A percentile compares a stretch with the other conserved stretches of the same genome.
These are phyloP conservation scores for Fusarium continuum DNA, from an alignment of 2,329 filamentous ascomycete species.

Conservation along the genomic window DNA sequence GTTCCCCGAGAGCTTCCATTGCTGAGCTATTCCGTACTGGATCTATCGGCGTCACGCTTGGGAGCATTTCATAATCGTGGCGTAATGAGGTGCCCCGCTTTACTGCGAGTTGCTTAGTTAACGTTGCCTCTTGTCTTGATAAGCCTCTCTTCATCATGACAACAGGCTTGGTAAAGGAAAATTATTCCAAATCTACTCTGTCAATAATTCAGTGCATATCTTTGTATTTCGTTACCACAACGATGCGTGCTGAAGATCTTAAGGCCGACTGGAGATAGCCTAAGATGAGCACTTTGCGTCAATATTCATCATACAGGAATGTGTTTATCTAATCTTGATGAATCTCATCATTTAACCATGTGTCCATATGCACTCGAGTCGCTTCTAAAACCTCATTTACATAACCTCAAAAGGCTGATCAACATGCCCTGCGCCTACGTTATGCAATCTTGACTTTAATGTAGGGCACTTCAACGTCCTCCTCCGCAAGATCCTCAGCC, in stretches of 20 bases:
- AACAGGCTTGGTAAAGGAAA: slow-evolving; percentile 13
- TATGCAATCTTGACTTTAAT: slow-evolving; percentile 81
- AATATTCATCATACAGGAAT: background rate
- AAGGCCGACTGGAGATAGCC: background rate
- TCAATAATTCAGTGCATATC: background rate
- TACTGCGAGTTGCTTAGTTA: slow-evolving; percentile 35
- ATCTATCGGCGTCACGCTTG: slow-evolving; percentile 9
- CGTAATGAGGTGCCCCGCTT: slow-evolving; percentile 42
- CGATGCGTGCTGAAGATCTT: background rate
- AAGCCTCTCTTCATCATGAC: slow-evolving; percentile 32
- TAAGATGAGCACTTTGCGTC: background rate
- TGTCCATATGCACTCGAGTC: slow-evolving; percentile 25
- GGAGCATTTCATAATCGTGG: slow-evolving; percentile 40
- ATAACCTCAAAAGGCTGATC: slow-evolving; percentile 12
- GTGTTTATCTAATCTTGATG: slow-evolving; percentile 36
- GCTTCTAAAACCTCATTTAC: slow-evolving; percentile 23
- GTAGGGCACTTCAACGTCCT: slow-evolving; percentile 97
- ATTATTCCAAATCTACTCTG: background rate
- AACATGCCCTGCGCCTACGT: background rate
- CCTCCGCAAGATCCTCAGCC: slow-evolving; percentile 84
- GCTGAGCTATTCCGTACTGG: slow-evolving; percentile 10
- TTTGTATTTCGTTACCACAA: background rate
- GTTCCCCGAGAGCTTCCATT: slow-evolving; percentile 11
- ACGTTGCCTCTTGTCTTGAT: slow-evolving; percentile 25
- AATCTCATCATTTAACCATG: slow-evolving; percentile 25